Evolutionary conservation across 2,329 filamentous ascomycete species (phyloP).

Genomic region (Fulvia fulva): DNA sequence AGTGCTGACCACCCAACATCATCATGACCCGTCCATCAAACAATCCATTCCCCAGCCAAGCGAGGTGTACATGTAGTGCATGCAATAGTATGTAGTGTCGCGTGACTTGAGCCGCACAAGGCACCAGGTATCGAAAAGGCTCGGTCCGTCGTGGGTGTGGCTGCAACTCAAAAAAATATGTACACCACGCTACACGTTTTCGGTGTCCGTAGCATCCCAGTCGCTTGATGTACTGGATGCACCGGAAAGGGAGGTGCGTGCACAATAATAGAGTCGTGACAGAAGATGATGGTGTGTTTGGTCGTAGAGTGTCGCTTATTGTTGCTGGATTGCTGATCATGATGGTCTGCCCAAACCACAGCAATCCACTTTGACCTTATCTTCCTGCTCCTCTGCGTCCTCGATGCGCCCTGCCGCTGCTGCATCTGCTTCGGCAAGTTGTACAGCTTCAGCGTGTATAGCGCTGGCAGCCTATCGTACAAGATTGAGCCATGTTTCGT

Average conservation of each 20-base stretch:
- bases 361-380: not conserved
- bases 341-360: not conserved
- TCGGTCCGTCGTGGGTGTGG: not conserved
- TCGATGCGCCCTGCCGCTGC: not conserved
- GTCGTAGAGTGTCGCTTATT: not conserved
- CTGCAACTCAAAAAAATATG: not conserved
- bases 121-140: not conserved
- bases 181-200: not conserved
- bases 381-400: not conserved
- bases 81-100: not conserved
- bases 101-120: not conserved
- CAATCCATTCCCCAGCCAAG: not conserved
- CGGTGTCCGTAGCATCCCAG: not conserved
- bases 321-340: not conserved
- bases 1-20: not conserved
- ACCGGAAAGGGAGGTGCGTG: not conserved
- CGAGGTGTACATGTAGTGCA: not conserved
- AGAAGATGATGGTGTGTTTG: not conserved
- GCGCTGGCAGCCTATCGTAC: not conserved
- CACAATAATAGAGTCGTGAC: not conserved
- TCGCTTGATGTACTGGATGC: not conserved
- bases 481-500: slow-evolving; percentile 2
- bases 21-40: not conserved
- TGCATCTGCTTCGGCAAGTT: not conserved
- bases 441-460: not conserved